Base-by-base conservation (phyloP, 495 filamentous ascomycete genomes). In the Aspergillus heteromorphus region DNA sequence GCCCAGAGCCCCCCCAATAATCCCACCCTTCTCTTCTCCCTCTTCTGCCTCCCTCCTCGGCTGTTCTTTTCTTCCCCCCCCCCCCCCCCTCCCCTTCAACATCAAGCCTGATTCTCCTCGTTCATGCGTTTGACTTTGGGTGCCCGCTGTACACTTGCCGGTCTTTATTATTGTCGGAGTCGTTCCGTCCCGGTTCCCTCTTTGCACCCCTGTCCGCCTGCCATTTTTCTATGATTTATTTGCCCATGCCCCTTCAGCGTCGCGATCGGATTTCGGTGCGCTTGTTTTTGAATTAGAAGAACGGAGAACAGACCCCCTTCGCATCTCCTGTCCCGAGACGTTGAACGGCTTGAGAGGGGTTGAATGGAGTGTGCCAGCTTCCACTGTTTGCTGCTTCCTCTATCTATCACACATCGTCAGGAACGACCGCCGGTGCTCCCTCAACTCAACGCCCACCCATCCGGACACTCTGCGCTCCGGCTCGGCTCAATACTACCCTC, bases 21-120 rank as follows among this genome's bases (percentile, higher is more conserved):
- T 48, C 54, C 58, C 50, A 53, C 45, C 40, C 54, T 54, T 38
- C 31, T 43, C 17, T 42, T 54, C 60, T 55, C 40, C 42, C 59
- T 51, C 49, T 48, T 59, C 53, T 48, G 49, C 45, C 51, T 50
- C 56, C 49, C n/a, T n/a, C n/a, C n/a, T n/a, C n/a, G n/a, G n/a
- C n/a, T n/a, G n/a, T n/a, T n/a, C n/a, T n/a, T n/a, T n/a, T 51
- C 49, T 48, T 59, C 53, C 45, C 47, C 45, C 51, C 48, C 56
- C 49, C n/a, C n/a, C n/a, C n/a, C n/a, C 56, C 47, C 59, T 48
- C 47, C 30, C 51, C 38, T 48, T 20, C 47, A 27, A n/a, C n/a
- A n/a, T n/a, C n/a, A n/a, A n/a, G n/a, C n/a, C n/a, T n/a, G n/a
- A n/a, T n/a, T n/a, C n/a, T 53, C 25, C 38, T n/a, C 38, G 19